These are phyloP conservation scores for Coniosporium apollinis DNA, from an alignment of 495 filamentous ascomycete species.

Conservation along the genomic window DNA sequence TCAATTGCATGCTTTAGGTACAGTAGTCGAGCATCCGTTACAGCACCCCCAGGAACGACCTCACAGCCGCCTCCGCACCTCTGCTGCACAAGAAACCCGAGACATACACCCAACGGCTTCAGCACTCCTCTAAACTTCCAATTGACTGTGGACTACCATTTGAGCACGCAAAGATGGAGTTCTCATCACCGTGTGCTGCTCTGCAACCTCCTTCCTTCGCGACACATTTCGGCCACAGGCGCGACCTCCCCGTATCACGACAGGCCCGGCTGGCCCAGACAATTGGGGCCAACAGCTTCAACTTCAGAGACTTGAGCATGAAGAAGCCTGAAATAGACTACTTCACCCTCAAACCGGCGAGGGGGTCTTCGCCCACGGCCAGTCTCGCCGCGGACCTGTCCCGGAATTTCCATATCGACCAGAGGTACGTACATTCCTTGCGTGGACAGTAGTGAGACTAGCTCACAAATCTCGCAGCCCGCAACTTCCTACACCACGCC, in stretches of 20 bases:
- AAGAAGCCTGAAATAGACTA: conserved; percentile 52
- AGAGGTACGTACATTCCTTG: conserved; percentile 42
- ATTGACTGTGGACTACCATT: background rate
- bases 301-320: conserved; percentile 59
- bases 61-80: background rate
- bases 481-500: conserved; percentile 74
- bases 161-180: conserved; percentile 68
- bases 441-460: conserved; percentile 4
- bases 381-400: conserved; percentile 86
- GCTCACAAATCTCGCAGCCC: conserved; percentile 42
- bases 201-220: conserved; percentile 68
- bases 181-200: conserved; percentile 83
- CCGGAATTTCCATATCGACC: conserved; percentile 89
- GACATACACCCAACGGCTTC: background rate
- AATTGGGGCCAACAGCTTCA: conserved; percentile 48
- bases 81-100: too few relatives aligned
- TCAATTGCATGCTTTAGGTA: background rate
- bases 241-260: conserved; percentile 35
- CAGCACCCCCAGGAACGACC: background rate
- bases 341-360: conserved; percentile 55
- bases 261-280: conserved; percentile 33
- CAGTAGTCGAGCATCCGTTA: background rate
- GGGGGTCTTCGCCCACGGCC: conserved; percentile 76
- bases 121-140: background rate
- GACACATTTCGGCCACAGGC: conserved; percentile 35